Evolutionary conservation across 2,329 filamentous ascomycete species (phyloP).

Genomic region (Aureobasidium mangrovei): DNA sequence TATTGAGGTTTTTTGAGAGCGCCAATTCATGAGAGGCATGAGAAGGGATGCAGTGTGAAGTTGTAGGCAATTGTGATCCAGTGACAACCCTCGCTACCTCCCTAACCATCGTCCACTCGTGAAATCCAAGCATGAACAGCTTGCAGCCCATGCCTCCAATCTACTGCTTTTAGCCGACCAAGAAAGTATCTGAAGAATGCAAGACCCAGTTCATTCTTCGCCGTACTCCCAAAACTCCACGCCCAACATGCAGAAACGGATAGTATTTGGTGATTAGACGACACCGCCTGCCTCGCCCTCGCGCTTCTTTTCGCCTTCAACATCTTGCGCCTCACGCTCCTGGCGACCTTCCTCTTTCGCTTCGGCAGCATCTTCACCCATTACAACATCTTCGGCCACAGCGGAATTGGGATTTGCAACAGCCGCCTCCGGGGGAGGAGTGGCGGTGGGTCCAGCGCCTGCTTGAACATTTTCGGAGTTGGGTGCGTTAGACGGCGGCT

Average conservation of each 20-base stretch:
- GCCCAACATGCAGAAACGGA: background rate
- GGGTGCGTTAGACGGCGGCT: slow-evolving; percentile 1
- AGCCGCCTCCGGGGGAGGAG: background rate
- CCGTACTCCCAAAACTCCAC: background rate
- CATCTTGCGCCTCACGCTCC: slow-evolving; percentile 24
- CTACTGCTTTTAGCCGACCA: background rate
- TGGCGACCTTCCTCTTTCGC: slow-evolving; percentile 24
- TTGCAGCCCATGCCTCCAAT: background rate
- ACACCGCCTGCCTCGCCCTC: slow-evolving; percentile 14
- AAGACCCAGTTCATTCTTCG: background rate
- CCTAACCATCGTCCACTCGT: background rate
- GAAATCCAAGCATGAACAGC: background rate
- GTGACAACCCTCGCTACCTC: background rate
- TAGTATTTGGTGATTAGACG: background rate
- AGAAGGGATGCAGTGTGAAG: too few relatives aligned
- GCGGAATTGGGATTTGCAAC: background rate
- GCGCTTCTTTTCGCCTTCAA: slow-evolving; percentile 21
- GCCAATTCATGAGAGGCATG: too few relatives aligned
- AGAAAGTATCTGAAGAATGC: background rate
- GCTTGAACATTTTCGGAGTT: slow-evolving; percentile 1
- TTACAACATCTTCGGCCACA: slow-evolving; percentile 13
- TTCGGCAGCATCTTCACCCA: slow-evolving; percentile 11
- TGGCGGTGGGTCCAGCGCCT: background rate
- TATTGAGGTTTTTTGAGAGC: background rate
- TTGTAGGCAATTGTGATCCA: background rate